These are phyloP conservation scores for Rhodotorula taiwanensis DNA, from an alignment of 768 basidiomycete species.

Conservation along the genomic window DNA sequence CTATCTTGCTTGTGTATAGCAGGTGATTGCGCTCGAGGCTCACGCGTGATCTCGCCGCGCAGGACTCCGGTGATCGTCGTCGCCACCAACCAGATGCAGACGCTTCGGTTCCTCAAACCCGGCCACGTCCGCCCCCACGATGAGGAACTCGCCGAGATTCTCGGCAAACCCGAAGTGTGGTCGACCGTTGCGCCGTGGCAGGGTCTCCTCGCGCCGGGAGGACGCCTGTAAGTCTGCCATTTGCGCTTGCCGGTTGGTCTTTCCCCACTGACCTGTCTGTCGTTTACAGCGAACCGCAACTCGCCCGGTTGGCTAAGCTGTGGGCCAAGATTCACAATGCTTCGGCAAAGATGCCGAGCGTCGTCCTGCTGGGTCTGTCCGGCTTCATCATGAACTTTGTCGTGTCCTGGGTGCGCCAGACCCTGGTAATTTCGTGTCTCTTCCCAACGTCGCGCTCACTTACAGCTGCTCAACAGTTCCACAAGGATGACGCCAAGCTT, in stretches of 20 bases:
- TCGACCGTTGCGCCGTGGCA: constrained; percentile 7
- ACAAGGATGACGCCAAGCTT: constrained; percentile 1
- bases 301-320: not conserved
- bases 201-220: constrained; percentile 21
- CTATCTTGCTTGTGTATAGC: not conserved
- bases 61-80: constrained; percentile 29
- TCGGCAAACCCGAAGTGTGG: constrained; percentile 23
- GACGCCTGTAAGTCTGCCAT: constrained; percentile 5
- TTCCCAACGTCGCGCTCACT: rapidly evolving
- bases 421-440: no score
- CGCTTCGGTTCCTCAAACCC: constrained; percentile 24
- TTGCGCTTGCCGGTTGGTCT: not conserved
- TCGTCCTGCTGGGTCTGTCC: constrained; percentile 20
- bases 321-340: constrained; percentile 21
- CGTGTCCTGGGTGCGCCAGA: constrained; percentile 14
- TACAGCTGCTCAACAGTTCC: not conserved
- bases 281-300: constrained; percentile 5
- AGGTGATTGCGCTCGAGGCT: not conserved
- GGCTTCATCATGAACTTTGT: constrained; percentile 33
- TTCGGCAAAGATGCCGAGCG: constrained; percentile 23
- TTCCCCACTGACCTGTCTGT: not conserved
- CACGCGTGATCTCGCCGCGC: not conserved
- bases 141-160: constrained; percentile 1
- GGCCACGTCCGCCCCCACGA: constrained; percentile 18
- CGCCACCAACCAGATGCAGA: constrained; percentile 9